Evolutionary conservation across 805 yeast species (phyloP).

Genomic region (Suhomyces vadensis): DNA sequence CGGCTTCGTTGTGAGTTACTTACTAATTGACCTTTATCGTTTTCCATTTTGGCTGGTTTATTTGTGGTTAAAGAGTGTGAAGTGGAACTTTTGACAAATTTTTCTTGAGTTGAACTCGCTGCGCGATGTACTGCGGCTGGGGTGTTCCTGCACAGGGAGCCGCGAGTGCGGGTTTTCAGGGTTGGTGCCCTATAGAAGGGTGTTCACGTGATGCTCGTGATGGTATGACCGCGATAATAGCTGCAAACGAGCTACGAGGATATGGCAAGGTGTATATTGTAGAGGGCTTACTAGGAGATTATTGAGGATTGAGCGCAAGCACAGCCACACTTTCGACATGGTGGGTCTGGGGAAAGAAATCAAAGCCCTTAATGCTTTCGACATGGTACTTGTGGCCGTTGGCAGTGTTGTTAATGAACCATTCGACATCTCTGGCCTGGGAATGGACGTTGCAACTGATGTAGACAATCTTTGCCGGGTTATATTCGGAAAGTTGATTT

Average conservation of each 20-base stretch:
- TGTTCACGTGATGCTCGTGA: neutral
- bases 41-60: slow-evolving; percentile 78
- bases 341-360: slow-evolving; percentile 94
- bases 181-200: neutral
- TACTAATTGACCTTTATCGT: slow-evolving; percentile 99
- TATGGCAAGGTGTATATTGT: neutral
- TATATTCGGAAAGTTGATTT: slow-evolving; percentile 78
- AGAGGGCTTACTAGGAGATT: neutral
- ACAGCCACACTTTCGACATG: slow-evolving; percentile 91
- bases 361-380: slow-evolving; percentile 89
- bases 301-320: slow-evolving; percentile 24
- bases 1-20: slow-evolving; percentile 39
- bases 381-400: slow-evolving; percentile 65
- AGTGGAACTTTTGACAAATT: slow-evolving; percentile 8
- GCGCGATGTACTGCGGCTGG: slow-evolving; percentile 2
- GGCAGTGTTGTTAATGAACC: slow-evolving; percentile 66
- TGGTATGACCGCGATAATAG: slow-evolving; percentile 5
- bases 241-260: slow-evolving; percentile 7
- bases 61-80: slow-evolving; percentile 7
- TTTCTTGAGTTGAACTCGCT: slow-evolving; percentile 3
- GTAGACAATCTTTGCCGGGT: slow-evolving; percentile 87
- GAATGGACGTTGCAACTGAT: slow-evolving; percentile 97
- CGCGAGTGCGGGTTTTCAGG: neutral
- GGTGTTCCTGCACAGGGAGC: slow-evolving; percentile 6
- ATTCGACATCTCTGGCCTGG: slow-evolving; percentile 92